Conservation (phyloP, 2,329 filamentous ascomycete genomes). For the Phoma herbarum region DNA sequence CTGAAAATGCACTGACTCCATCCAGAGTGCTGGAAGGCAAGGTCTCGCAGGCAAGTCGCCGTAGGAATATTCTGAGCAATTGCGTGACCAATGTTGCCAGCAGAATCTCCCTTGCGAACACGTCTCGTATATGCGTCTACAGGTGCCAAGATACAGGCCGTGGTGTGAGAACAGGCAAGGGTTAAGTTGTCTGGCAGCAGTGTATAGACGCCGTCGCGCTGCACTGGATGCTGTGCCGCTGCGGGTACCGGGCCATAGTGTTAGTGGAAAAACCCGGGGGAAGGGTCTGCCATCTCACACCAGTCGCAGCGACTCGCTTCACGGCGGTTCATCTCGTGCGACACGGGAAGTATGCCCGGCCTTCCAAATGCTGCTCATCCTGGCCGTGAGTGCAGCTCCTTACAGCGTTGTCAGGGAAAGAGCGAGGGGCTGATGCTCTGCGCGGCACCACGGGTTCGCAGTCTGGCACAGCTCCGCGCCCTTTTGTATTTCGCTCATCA, state of each 20-base stretch:
- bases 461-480: constrained; percentile 8
- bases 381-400: constrained; percentile 15
- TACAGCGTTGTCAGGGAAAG: constrained; percentile 8
- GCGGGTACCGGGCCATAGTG: constrained; percentile 14
- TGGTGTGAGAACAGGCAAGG: constrained; percentile 12
- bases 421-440: constrained; percentile 6
- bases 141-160: not conserved
- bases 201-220: not conserved
- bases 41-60: constrained; percentile 6
- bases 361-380: constrained; percentile 13
- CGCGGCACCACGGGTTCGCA: constrained; percentile 2
- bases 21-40: constrained; percentile 8
- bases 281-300: constrained; percentile 18
- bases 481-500: constrained; percentile 8
- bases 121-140: constrained; percentile 13
- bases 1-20: constrained; percentile 17
- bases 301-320: constrained; percentile 17
- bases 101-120: constrained; percentile 10
- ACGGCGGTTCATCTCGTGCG: constrained; percentile 19
- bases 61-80: not conserved
- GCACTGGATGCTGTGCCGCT: constrained; percentile 14
- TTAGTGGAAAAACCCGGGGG: constrained; percentile 17
- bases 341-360: constrained; percentile 13
- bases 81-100: constrained; percentile 7
- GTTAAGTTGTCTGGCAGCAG: constrained; percentile 1